A percentile compares a stretch with the other conserved stretches of the same genome.
Evolutionary conservation across 768 basidiomycete genomes (phyloP).

Genomic region (Calocybe cyanea): DNA sequence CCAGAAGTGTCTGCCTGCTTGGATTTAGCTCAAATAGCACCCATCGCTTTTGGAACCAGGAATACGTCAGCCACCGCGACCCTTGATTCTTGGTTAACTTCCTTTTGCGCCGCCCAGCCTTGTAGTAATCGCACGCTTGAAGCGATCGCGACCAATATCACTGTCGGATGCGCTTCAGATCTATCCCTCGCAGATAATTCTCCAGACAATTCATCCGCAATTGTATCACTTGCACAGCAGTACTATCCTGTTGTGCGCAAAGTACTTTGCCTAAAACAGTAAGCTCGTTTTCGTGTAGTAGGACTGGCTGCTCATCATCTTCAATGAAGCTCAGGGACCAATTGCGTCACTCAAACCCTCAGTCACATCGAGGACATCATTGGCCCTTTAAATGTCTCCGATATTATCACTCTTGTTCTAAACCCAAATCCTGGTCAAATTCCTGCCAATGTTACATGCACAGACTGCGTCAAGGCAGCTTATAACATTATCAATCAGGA

Average conservation of each 20-base stretch:
- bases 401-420: constrained; percentile 29
- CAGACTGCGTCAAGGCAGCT: constrained; percentile 48
- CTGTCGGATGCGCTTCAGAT: constrained; percentile 39
- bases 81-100: constrained; percentile 55
- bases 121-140: constrained; percentile 60
- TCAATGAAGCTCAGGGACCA: constrained; percentile 26
- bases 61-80: constrained; percentile 40
- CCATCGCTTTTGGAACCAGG: constrained; percentile 26
- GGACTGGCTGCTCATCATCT: not conserved
- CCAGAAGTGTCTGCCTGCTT: constrained; percentile 46
- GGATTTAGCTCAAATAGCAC: constrained; percentile 37
- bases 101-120: constrained; percentile 44
- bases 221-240: constrained; percentile 40
- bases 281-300: constrained; percentile 19
- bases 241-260: constrained; percentile 55
- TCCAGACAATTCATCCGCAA: constrained; percentile 11
- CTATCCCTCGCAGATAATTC: constrained; percentile 20
- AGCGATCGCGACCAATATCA: constrained; percentile 47
- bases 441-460: constrained; percentile 42
- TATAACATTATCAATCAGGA: constrained; percentile 39
- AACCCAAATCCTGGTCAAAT: constrained; percentile 15
- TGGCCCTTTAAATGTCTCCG: constrained; percentile 33
- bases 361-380: constrained; percentile 40
- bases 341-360: constrained; percentile 57
- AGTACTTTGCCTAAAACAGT: constrained; percentile 63